These are phyloP conservation scores for Cucumis variabilis DNA, from an alignment of 331 rosid species.

Conservation along the genomic window DNA sequence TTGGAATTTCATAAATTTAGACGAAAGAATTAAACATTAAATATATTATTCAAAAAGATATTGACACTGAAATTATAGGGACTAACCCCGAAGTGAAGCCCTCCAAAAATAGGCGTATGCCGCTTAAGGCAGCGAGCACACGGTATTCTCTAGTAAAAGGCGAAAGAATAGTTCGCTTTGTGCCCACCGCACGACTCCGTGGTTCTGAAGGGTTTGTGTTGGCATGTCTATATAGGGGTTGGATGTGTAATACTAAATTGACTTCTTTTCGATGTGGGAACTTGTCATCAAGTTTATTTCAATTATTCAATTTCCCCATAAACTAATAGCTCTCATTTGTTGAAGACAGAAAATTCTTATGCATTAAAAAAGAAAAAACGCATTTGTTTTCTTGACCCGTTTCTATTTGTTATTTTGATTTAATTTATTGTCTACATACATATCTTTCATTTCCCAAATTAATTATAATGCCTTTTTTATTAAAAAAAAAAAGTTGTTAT, in stretches of 20 bases:
- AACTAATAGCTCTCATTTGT: too few species aligned
- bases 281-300: neutral
- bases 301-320: too few species aligned
- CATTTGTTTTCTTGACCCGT: too few species aligned
- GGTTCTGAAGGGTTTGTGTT: accelerated
- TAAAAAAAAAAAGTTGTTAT: too few species aligned
- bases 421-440: too few species aligned
- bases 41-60: too few species aligned
- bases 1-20: too few species aligned
- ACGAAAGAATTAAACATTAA: too few species aligned
- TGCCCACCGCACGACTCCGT: conserved; percentile 35
- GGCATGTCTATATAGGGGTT: neutral
- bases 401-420: too few species aligned
- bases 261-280: neutral
- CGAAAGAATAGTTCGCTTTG: conserved; percentile 38
- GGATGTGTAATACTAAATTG: neutral
- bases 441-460: too few species aligned
- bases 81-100: neutral
- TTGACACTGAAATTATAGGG: neutral
- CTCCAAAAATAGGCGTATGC: conserved; percentile 38
- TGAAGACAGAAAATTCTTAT: neutral
- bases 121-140: conserved; percentile 31
- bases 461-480: too few species aligned
- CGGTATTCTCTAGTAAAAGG: conserved; percentile 45
- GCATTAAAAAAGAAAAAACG: neutral